Conservation (phyloP, 257 asterid species). For the Rhazya stricta region DNA sequence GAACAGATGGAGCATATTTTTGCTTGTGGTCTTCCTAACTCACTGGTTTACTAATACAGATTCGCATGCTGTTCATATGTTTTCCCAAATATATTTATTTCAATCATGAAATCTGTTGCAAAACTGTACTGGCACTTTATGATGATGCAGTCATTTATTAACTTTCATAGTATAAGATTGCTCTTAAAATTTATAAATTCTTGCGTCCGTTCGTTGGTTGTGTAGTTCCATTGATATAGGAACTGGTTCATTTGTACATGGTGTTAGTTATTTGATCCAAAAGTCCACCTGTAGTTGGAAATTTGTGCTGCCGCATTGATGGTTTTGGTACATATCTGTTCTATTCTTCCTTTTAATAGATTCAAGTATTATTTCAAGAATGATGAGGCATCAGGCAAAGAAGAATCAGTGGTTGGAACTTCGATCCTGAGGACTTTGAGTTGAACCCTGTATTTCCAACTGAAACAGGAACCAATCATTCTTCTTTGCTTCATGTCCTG, state of each 20-base stretch:
- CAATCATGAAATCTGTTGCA: not conserved
- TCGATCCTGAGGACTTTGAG: too few relatives aligned
- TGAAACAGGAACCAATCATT: slow-evolving; percentile 81
- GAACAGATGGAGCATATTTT: not conserved
- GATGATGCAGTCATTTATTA: not conserved
- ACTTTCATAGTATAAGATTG: not conserved
- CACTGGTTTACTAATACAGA: not conserved
- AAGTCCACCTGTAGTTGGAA: not conserved
- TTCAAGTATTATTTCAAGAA: too few relatives aligned
- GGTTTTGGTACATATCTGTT: not conserved
- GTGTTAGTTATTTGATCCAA: not conserved
- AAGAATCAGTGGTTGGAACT: too few relatives aligned
- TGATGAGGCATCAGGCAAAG: too few relatives aligned
- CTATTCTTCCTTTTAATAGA: not conserved
- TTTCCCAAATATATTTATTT: not conserved
- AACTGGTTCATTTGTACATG: not conserved
- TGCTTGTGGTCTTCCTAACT: not conserved
- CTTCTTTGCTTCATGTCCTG: slow-evolving; percentile 56
- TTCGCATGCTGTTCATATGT: not conserved
- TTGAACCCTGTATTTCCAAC: too few relatives aligned
- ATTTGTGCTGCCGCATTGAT: not conserved
- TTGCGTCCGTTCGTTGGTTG: not conserved
- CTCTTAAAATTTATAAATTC: not conserved
- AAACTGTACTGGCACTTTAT: not conserved
- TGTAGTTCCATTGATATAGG: not conserved